Evolutionary conservation across 2,329 filamentous ascomycete species (phyloP), one percentile per base, ranked within the genome.

Genomic region (Pleomassaria siparia): DNA sequence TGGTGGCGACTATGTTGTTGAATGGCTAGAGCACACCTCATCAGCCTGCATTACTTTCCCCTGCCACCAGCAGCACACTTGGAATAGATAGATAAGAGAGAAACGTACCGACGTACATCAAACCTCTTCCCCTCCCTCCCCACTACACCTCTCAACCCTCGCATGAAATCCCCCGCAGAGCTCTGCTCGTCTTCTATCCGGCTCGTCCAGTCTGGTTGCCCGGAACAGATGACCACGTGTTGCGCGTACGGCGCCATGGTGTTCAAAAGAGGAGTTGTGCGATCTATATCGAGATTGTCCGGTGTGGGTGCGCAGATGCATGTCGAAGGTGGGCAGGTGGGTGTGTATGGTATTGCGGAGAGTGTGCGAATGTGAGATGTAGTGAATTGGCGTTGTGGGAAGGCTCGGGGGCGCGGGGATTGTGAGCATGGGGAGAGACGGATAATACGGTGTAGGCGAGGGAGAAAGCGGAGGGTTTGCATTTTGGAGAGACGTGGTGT

Each of bases 171-270:
- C 21, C 75, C 66, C 4, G 61, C 67, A 2, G 73, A 67, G 26
- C 72, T 66, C 13, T 86, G 82, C 50, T 95, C 90, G 37, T 95
- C 85, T 66, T 95, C 91, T 53, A 96, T 95, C 47, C 83, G 82
- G 63, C 87, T 91, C 22, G 79, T 76, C 91, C 91, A 96, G 72
- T 95, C 88, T 24, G 79, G 74, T 51, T 84, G 82, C 4, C 89
- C 91, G 0, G 91, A 95, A 53, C 87, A 91, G 12, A 96, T 78
- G 9, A 97, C 72, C 3, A 96, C 81, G 59, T 96, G 91, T 70
- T 95, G 86, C 1, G 84, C 79, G 66, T 96, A 95, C 1, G 80
- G 76, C 2, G 87, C 78, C 73, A 96, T 91, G 5, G 87, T 86
- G 11, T 88, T 88, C 63, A 88, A 86, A 35, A 96, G 75, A 15